These are phyloP conservation scores for Alisma plantagoaquatica DNA, from an alignment of 106 monocot species.

Conservation along the genomic window DNA sequence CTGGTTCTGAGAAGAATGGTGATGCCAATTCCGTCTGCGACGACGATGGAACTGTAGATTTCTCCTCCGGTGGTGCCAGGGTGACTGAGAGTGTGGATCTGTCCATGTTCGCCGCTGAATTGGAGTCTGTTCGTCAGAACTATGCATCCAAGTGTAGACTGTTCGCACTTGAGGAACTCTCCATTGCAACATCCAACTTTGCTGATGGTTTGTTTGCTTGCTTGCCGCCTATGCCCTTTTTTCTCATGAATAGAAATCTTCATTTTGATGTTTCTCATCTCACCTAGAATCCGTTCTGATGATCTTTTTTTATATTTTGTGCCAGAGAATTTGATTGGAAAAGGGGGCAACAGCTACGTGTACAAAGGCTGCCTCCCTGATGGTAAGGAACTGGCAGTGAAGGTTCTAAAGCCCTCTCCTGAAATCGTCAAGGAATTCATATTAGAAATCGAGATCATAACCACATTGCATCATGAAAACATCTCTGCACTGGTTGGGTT, in stretches of 20 bases:
- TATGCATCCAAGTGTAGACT: constrained; percentile 33
- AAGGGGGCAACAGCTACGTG: constrained; percentile 46
- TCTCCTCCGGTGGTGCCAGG: neutral
- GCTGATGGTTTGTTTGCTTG: constrained; percentile 20
- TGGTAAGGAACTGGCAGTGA: constrained; percentile 43
- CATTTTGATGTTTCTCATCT: neutral
- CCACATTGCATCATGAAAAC: constrained; percentile 43
- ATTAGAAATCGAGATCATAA: constrained; percentile 48
- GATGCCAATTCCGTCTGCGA: constrained; percentile 1
- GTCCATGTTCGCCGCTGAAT: constrained; percentile 12
- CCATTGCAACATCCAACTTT: constrained; percentile 39
- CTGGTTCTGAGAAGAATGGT: no score
- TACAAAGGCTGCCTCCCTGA: constrained; percentile 38
- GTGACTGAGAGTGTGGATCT: neutral
- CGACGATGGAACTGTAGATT: neutral
- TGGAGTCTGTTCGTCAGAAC: constrained; percentile 30
- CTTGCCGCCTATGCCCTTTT: neutral
- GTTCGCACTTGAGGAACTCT: constrained; percentile 37
- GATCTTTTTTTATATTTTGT: no score
- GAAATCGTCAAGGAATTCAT: constrained; percentile 31
- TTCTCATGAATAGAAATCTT: neutral
- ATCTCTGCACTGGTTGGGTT: constrained; percentile 47
- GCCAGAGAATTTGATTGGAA: constrained; percentile 54
- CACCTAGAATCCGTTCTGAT: neutral
- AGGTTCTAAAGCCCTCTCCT: constrained; percentile 34